Percentiles rank a stretch among this genome's conserved stretches.
Conservation (phyloP, 2,329 filamentous ascomycete genomes). For the Juglanconis oblonga region DNA sequence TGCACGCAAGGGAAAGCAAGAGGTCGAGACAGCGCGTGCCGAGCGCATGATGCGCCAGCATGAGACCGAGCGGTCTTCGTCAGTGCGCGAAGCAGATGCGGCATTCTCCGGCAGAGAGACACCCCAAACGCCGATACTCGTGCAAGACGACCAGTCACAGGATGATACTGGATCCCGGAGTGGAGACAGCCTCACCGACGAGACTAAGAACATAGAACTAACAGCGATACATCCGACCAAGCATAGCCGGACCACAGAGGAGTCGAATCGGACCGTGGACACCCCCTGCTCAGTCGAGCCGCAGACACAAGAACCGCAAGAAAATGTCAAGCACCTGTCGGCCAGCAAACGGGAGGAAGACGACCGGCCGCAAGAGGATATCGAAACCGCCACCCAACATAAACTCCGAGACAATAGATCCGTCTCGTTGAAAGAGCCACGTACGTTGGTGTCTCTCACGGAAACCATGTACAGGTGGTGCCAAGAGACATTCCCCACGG, state of each 20-base stretch:
- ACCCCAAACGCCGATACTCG: background rate
- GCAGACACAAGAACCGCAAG: background rate
- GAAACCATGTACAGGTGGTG: slow-evolving; percentile 51
- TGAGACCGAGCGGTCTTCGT: slow-evolving; percentile 21
- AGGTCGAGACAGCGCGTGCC: slow-evolving; percentile 41
- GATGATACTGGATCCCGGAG: background rate
- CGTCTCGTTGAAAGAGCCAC: slow-evolving; percentile 14
- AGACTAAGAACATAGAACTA: slow-evolving; percentile 18
- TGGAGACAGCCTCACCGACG: slow-evolving; percentile 16
- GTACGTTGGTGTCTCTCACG: slow-evolving; percentile 52
- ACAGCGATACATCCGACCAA: background rate
- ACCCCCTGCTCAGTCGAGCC: background rate
- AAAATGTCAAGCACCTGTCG: no score
- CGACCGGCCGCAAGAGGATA: background rate
- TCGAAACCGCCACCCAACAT: background rate
- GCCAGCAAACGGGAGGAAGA: background rate
- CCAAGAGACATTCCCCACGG: slow-evolving; percentile 69
- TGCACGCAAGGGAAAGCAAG: slow-evolving; percentile 51
- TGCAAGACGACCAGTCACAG: background rate
- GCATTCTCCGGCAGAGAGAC: background rate
- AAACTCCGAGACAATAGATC: background rate
- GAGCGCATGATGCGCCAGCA: slow-evolving; percentile 35
- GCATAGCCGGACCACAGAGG: background rate
- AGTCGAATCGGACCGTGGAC: background rate
- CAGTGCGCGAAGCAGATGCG: background rate